Conservation (phyloP, 2,329 filamentous ascomycete genomes). For the Paraphoma chrysanthemicola region DNA sequence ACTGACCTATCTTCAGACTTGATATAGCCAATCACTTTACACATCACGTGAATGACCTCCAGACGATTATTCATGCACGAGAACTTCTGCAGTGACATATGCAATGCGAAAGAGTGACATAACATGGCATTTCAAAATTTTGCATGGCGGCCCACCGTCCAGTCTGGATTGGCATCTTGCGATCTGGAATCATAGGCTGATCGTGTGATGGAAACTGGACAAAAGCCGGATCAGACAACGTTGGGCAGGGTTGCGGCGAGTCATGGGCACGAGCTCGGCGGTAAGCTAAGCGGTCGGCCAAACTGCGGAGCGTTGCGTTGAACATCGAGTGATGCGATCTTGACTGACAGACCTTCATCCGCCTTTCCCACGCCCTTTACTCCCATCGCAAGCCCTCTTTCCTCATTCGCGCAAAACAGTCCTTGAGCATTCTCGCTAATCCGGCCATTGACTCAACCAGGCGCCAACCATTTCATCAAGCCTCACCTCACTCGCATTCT, state of each 20-base stretch:
- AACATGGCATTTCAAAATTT: constrained; percentile 2
- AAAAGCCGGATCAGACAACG: constrained; percentile 3
- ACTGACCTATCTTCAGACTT: too few species aligned
- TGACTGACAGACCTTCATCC: neutral
- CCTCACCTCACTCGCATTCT: neutral
- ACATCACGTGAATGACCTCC: too few species aligned
- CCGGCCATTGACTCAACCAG: neutral
- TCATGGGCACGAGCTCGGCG: constrained; percentile 12
- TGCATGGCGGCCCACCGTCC: neutral
- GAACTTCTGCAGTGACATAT: too few species aligned
- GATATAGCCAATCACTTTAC: too few species aligned
- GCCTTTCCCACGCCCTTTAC: neutral
- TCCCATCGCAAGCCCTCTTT: neutral
- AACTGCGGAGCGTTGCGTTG: neutral
- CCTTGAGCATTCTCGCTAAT: neutral
- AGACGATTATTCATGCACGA: too few species aligned
- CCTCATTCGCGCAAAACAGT: neutral
- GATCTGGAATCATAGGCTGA: neutral
- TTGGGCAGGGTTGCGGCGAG: constrained; percentile 8
- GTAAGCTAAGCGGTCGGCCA: neutral
- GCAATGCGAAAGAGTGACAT: neutral
- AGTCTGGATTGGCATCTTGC: neutral
- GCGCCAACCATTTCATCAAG: neutral
- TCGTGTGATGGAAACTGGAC: neutral
- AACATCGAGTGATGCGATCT: neutral